Percentiles rank a stretch among this genome's conserved stretches.
Conservation (phyloP, 176 grass and related monocot genomes). For the Carex myosuroides region DNA sequence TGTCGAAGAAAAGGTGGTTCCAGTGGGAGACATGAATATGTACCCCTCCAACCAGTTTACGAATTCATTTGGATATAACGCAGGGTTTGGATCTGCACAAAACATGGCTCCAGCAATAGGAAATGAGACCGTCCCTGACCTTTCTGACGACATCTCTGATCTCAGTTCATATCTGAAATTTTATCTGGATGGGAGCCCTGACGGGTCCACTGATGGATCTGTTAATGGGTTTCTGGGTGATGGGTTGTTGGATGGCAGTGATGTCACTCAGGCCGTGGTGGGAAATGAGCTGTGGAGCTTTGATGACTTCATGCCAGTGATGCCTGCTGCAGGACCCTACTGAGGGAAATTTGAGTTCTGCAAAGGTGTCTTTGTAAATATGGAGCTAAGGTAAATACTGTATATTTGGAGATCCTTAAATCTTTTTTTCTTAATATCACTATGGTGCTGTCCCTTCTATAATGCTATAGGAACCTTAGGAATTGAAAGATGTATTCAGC, state of each 20-base stretch:
- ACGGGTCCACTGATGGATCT: conserved; percentile 12
- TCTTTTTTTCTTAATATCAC: background rate
- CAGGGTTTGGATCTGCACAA: background rate
- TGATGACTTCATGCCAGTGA: conserved; percentile 16
- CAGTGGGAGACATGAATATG: conserved; percentile 6
- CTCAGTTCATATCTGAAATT: conserved; percentile 27
- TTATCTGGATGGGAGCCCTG: conserved; percentile 25
- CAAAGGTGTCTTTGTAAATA: background rate
- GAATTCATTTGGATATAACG: background rate
- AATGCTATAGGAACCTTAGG: background rate
- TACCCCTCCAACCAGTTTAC: conserved; percentile 17
- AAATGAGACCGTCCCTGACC: background rate
- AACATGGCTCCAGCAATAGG: background rate
- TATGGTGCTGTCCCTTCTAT: background rate
- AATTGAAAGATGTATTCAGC: background rate
- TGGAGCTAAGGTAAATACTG: conserved; percentile 2
- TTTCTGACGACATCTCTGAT: conserved; percentile 14
- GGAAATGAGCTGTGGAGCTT: conserved; percentile 28
- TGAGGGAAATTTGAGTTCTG: background rate
- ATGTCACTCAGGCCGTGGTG: conserved; percentile 24
- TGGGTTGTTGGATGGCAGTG: background rate
- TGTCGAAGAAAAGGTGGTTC: conserved; percentile 27
- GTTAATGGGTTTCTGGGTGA: background rate
- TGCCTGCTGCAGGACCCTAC: background rate
- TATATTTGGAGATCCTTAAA: background rate